Conservation (phyloP, 73 alveolate species). For the Symbiodinium pilosum region DNA sequence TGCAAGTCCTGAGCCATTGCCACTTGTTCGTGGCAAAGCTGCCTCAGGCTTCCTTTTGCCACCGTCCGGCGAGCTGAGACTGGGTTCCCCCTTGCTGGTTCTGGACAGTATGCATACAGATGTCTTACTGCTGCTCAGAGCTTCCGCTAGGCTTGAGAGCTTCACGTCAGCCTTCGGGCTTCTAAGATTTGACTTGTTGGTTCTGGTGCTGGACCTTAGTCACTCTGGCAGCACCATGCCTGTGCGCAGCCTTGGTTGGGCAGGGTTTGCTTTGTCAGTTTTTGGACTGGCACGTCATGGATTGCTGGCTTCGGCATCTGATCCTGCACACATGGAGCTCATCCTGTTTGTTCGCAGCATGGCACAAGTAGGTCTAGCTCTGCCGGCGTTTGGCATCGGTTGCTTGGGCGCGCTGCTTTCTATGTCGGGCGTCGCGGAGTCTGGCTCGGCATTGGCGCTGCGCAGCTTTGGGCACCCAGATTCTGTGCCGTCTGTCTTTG, state of each 20-base stretch:
- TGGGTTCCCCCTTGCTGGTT: neutral
- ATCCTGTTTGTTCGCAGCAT: neutral
- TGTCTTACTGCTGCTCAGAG: neutral
- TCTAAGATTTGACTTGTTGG: neutral
- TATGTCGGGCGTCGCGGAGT: neutral
- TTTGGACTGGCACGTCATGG: conserved; percentile 11
- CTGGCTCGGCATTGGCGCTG: neutral
- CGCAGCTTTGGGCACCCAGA: conserved; percentile 11
- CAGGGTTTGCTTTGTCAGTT: neutral
- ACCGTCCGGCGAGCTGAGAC: conserved; percentile 11
- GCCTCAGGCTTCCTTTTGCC: neutral
- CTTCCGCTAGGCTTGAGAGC: neutral
- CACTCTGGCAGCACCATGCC: conserved; percentile 1
- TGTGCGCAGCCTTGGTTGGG: neutral
- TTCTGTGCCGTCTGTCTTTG: neutral
- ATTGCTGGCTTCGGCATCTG: neutral
- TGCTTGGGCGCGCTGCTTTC: neutral
- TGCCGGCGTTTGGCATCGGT: neutral
- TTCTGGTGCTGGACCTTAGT: neutral
- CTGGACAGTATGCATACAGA: neutral
- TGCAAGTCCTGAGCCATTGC: neutral
- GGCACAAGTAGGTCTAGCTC: neutral
- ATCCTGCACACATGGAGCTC: neutral
- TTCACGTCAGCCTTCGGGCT: neutral
- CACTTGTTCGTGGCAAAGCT: neutral